Evolutionary conservation across 139 green algal species (phyloP).

Genomic region (Astrephomene gubernaculifera): DNA sequence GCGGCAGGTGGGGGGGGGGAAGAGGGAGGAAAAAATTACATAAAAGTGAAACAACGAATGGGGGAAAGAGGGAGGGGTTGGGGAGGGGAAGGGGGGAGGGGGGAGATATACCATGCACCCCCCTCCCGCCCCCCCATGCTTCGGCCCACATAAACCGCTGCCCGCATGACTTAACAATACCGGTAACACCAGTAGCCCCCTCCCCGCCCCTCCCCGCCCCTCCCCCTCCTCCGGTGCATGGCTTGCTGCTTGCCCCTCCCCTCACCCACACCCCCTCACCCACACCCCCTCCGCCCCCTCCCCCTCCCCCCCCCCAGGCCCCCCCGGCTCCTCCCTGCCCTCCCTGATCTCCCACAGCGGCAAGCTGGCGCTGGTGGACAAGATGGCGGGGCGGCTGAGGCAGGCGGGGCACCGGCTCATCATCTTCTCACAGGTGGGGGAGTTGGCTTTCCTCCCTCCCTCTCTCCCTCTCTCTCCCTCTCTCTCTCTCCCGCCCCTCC

Average conservation of each 20-base stretch:
- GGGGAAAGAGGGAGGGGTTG: neutral
- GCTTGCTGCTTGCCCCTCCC: neutral
- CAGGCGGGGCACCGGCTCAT: constrained; percentile 57
- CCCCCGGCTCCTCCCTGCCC: constrained; percentile 44
- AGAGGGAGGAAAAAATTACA: neutral
- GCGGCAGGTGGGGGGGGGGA: neutral
- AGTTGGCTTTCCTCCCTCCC: neutral
- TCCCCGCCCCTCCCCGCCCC: neutral
- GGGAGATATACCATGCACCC: neutral
- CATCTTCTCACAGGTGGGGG: constrained; percentile 62
- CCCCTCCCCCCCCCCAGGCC: neutral
- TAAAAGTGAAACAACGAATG: neutral
- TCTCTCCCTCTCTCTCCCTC: neutral
- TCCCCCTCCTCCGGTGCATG: neutral
- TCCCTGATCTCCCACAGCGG: constrained; percentile 69
- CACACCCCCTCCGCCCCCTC: neutral
- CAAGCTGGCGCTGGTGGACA: constrained; percentile 89
- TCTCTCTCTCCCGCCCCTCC: too few species aligned
- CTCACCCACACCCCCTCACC: neutral
- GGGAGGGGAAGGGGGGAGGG: neutral
- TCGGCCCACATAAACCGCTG: too few species aligned
- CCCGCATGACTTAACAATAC: too few species aligned
- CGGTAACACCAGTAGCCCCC: neutral
- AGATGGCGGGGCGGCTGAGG: constrained; percentile 71
- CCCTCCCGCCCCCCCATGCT: too few species aligned